Percentiles rank a stretch among this genome's conserved stretches.
Evolutionary conservation across 2,329 filamentous ascomycete genomes (phyloP).

Genomic region (Parasarocladium wereldwijsianum): DNA sequence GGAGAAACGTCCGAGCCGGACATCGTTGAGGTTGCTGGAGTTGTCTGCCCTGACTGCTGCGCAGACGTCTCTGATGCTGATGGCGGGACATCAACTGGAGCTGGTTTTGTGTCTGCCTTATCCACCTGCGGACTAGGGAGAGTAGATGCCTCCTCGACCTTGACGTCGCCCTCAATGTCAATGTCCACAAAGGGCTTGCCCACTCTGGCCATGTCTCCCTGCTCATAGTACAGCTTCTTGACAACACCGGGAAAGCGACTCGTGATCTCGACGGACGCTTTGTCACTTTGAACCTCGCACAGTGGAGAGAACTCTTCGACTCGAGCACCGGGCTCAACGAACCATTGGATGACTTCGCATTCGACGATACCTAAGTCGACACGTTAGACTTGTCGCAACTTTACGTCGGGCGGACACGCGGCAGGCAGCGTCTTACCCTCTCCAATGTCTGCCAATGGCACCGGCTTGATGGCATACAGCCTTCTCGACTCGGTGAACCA

Average conservation of each 20-base stretch:
- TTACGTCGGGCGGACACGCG: not conserved
- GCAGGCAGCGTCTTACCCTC: slow-evolving; percentile 43
- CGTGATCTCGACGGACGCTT: slow-evolving; percentile 82
- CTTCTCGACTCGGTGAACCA: slow-evolving; percentile 36
- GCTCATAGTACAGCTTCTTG: slow-evolving; percentile 90
- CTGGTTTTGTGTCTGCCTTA: slow-evolving; percentile 13
- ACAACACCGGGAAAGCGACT: slow-evolving; percentile 91
- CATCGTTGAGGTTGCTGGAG: slow-evolving; percentile 2
- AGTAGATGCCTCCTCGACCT: slow-evolving; percentile 20
- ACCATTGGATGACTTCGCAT: slow-evolving; percentile 99
- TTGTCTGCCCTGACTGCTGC: slow-evolving; percentile 5
- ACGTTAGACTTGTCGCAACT: not conserved
- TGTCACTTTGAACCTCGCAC: slow-evolving; percentile 97
- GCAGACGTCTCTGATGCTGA: slow-evolving; percentile 3
- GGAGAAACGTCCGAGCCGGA: slow-evolving; percentile 7
- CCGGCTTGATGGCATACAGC: slow-evolving; percentile 55
- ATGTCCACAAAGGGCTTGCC: slow-evolving; percentile 92
- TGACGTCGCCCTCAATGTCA: slow-evolving; percentile 69
- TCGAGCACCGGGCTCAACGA: slow-evolving; percentile 85
- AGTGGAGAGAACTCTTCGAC: slow-evolving; percentile 97
- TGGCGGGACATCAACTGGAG: slow-evolving; percentile 7
- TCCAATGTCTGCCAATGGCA: slow-evolving; percentile 72
- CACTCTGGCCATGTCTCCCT: slow-evolving; percentile 91
- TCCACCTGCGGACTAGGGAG: slow-evolving; percentile 18
- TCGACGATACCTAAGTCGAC: slow-evolving; percentile 68